Conservation (phyloP, 257 asterid genomes). For the Ballota nigra region DNA sequence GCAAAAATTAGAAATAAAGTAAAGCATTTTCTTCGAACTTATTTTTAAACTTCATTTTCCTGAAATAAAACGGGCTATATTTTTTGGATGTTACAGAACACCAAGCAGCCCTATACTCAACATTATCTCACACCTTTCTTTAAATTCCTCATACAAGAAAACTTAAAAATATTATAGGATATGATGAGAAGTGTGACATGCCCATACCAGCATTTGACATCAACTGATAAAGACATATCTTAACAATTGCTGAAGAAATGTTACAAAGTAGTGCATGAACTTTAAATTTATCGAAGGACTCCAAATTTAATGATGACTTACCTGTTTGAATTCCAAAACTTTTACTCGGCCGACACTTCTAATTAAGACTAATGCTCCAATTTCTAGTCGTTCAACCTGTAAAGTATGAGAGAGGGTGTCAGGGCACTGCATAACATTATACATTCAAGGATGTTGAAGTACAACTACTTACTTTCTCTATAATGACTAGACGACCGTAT, state of each 20-base stretch:
- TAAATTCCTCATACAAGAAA: background rate
- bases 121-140: background rate
- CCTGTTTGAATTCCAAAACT: conserved; percentile 59
- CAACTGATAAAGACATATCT: background rate
- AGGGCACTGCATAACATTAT: background rate
- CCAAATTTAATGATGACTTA: conserved; percentile 19
- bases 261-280: background rate
- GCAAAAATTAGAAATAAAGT: background rate
- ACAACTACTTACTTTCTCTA: conserved; percentile 63
- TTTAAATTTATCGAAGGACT: background rate
- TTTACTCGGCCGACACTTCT: conserved; percentile 81
- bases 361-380: conserved; percentile 72
- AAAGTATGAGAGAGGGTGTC: conserved; percentile 14
- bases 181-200: background rate
- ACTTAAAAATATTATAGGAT: background rate
- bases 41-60: background rate
- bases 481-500: conserved; percentile 67
- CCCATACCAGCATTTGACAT: background rate
- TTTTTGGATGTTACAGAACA: background rate
- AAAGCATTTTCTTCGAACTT: background rate
- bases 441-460: conserved; percentile 11
- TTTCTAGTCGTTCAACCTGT: conserved; percentile 67
- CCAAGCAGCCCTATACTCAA: background rate
- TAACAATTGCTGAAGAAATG: background rate
- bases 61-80: background rate